Conservation (phyloP, 2,329 filamentous ascomycete species). For the Camillea tinctor region DNA sequence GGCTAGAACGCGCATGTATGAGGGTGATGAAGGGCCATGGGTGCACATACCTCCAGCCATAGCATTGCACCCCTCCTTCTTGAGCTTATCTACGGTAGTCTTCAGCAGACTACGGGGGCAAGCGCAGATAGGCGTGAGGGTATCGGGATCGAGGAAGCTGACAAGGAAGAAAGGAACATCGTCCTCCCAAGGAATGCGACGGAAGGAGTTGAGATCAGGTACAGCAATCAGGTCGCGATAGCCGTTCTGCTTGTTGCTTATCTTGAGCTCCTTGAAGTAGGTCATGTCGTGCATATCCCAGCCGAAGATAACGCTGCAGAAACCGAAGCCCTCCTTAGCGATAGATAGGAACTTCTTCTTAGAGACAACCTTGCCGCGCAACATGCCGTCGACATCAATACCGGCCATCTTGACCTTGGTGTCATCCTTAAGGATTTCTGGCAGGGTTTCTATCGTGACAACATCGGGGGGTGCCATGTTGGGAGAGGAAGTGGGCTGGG, state of each 20-base stretch:
- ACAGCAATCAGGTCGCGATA: slow-evolving; percentile 74
- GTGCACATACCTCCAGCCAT: slow-evolving; percentile 70
- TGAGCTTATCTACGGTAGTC: slow-evolving; percentile 58
- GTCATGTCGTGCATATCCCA: slow-evolving; percentile 88
- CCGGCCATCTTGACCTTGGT: slow-evolving; percentile 74
- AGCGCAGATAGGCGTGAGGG: slow-evolving; percentile 61
- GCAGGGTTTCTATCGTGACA: slow-evolving; percentile 58
- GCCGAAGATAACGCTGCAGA: slow-evolving; percentile 81
- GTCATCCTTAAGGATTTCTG: slow-evolving; percentile 62
- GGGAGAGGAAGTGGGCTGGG: neutral
- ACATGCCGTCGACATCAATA: slow-evolving; percentile 72
- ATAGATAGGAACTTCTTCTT: slow-evolving; percentile 82
- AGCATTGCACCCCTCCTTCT: slow-evolving; percentile 62
- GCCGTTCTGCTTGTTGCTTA: slow-evolving; percentile 77
- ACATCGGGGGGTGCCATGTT: slow-evolving; percentile 28
- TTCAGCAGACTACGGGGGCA: slow-evolving; percentile 69
- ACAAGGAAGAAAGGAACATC: slow-evolving; percentile 74
- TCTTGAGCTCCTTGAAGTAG: slow-evolving; percentile 71
- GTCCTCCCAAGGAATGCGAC: slow-evolving; percentile 78
- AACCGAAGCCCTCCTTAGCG: slow-evolving; percentile 72
- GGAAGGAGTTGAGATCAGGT: slow-evolving; percentile 67
- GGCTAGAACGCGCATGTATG: neutral
- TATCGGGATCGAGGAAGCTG: slow-evolving; percentile 71
- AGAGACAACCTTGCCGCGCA: slow-evolving; percentile 77
- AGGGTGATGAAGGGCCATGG: neutral